These are phyloP conservation scores for Platanus orientalis DNA, from an alignment of 164 flowering plant species.

Conservation along the genomic window DNA sequence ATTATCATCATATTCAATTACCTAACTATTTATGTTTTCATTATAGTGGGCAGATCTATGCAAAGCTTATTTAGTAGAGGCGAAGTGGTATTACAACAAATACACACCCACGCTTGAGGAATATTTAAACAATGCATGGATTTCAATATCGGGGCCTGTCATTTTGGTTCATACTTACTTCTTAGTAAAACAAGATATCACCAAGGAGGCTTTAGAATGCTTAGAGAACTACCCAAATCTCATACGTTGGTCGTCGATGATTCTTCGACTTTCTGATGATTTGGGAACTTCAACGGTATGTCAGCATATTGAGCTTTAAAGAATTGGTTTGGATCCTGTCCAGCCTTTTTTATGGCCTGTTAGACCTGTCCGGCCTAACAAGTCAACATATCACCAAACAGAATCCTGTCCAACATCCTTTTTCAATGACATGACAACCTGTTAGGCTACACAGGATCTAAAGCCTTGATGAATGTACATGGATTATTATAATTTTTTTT, in stretches of 20 bases:
- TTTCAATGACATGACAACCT: no score
- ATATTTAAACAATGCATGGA: conserved; percentile 37
- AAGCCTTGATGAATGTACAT: no score
- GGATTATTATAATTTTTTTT: no score
- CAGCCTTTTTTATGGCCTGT: no score
- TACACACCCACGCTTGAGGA: conserved; percentile 36
- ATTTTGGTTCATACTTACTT: conserved; percentile 21
- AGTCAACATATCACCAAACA: no score
- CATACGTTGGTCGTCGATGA: neutral
- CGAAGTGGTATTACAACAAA: conserved; percentile 38
- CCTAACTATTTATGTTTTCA: no score
- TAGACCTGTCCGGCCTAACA: no score
- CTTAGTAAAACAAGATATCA: neutral
- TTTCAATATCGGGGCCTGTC: conserved; percentile 32
- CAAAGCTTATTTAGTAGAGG: conserved; percentile 35
- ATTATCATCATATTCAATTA: no score
- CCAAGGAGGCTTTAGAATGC: neutral
- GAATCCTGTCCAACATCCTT: no score
- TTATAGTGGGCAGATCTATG: conserved; percentile 44
- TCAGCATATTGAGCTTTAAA: neutral
- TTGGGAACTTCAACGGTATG: conserved; percentile 4
- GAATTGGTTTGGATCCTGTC: no score
- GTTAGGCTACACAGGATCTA: no score
- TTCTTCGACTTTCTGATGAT: neutral
- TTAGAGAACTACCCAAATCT: neutral